Evolutionary conservation across 1,139 yeast genomes (phyloP).

Genomic region (Blastobotrys aristatus): DNA sequence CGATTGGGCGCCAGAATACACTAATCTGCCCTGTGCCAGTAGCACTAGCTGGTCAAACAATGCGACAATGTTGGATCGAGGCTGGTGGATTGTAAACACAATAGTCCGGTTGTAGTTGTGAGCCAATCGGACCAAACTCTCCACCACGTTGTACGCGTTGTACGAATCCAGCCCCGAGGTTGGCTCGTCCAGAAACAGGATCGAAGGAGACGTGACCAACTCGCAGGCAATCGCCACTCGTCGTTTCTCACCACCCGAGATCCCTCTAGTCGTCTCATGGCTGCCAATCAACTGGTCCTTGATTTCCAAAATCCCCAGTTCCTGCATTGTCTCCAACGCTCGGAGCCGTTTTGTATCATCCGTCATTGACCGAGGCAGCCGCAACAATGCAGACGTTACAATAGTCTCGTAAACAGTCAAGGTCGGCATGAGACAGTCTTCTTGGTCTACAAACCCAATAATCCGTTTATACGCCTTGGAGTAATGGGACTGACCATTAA

Average conservation of each 20-base stretch:
- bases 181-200: no score
- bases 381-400: constrained; percentile 78
- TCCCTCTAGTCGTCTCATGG: constrained; percentile 84
- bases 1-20: constrained; percentile 63
- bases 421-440: constrained; percentile 85
- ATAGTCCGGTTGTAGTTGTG: constrained; percentile 79
- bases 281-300: constrained; percentile 86
- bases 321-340: constrained; percentile 79
- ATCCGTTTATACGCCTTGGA: constrained; percentile 53
- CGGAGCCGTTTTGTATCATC: constrained; percentile 66
- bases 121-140: constrained; percentile 74
- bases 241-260: constrained; percentile 89
- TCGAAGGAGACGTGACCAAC: constrained; percentile 63
- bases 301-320: constrained; percentile 74
- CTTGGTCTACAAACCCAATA: constrained; percentile 97
- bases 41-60: constrained; percentile 77
- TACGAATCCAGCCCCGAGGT: constrained; percentile 93
- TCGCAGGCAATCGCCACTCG: constrained; percentile 82
- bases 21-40: constrained; percentile 77
- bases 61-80: constrained; percentile 93
- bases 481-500: constrained; percentile 54
- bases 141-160: constrained; percentile 88
- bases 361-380: constrained; percentile 79
- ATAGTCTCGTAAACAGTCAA: constrained; percentile 94
- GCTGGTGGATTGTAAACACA: constrained; percentile 92